Conservation (phyloP, 1,139 yeast species). For the Yamadazyma spencermartinsiae region DNA sequence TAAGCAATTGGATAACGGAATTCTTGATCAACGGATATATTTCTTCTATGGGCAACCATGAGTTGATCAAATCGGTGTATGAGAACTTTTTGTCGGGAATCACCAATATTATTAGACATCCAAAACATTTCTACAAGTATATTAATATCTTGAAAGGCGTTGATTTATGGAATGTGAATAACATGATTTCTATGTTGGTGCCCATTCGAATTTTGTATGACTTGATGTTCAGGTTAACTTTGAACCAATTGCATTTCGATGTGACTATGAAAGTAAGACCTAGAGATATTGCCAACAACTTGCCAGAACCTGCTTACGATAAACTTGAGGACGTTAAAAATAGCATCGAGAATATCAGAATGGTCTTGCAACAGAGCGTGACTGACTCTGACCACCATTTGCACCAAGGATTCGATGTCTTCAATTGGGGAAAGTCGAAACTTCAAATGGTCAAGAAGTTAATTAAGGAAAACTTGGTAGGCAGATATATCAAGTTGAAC, state of each 20-base stretch:
- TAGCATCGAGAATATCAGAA: conserved; percentile 15
- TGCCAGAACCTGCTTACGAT: conserved; percentile 25
- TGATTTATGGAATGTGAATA: conserved; percentile 31
- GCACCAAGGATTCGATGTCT: background rate
- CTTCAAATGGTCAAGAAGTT: conserved; percentile 6
- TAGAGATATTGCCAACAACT: conserved; percentile 37
- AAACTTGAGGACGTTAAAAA: conserved; percentile 24
- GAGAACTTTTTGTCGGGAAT: conserved; percentile 11
- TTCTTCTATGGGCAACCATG: conserved; percentile 42
- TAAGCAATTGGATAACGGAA: conserved; percentile 32
- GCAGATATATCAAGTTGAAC: conserved; percentile 15
- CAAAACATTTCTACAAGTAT: conserved; percentile 10
- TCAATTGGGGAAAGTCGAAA: conserved; percentile 1
- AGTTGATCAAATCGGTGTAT: conserved; percentile 22
- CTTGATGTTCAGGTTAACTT: conserved; percentile 36
- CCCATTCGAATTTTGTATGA: conserved; percentile 43
- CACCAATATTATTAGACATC: conserved; percentile 12
- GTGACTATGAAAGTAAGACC: conserved; percentile 33
- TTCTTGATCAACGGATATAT: conserved; percentile 38
- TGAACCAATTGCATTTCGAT: conserved; percentile 48
- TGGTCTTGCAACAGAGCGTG: conserved; percentile 10
- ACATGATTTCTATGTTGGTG: conserved; percentile 35
- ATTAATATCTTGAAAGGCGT: conserved; percentile 24
- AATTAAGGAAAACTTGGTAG: conserved; percentile 7
- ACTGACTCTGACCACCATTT: background rate